Conservation (phyloP, 2,329 filamentous ascomycete genomes). For the Diaporthe citrichinensis region DNA sequence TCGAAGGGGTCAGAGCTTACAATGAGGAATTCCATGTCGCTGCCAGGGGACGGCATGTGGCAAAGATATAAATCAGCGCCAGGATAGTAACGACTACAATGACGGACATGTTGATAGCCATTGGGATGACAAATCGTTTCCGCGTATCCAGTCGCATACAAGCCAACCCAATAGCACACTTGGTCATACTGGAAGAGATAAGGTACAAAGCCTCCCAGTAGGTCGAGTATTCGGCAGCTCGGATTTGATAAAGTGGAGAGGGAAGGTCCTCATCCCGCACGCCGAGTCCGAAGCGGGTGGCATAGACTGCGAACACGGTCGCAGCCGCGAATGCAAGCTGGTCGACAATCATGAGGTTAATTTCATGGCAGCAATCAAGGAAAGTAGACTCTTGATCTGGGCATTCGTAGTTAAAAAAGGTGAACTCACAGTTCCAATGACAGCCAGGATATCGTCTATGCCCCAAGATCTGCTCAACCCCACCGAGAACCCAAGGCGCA, state of each 20-base stretch:
- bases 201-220: conserved; percentile 21
- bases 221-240: not conserved
- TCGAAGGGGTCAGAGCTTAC: not conserved
- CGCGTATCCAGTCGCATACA: conserved; percentile 15
- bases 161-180: not conserved
- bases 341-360: not conserved
- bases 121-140: conserved; percentile 1
- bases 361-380: not conserved
- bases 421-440: conserved; percentile 1
- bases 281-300: conserved; percentile 12
- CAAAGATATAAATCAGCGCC: conserved; percentile 19
- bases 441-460: conserved; percentile 3
- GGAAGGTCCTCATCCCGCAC: not conserved
- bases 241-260: conserved; percentile 5
- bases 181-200: not conserved
- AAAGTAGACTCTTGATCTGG: not conserved
- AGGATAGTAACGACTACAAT: not conserved
- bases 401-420: not conserved
- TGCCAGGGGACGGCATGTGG: not conserved
- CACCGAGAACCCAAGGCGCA: not conserved
- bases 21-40: conserved; percentile 15
- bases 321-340: not conserved
- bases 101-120: conserved; percentile 8
- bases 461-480: not conserved
- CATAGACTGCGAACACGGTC: not conserved